A percentile compares a stretch with the other conserved stretches of the same genome.
These are phyloP conservation scores for Polytolypa hystricis DNA, from an alignment of 2,329 filamentous ascomycete species.

Conservation along the genomic window DNA sequence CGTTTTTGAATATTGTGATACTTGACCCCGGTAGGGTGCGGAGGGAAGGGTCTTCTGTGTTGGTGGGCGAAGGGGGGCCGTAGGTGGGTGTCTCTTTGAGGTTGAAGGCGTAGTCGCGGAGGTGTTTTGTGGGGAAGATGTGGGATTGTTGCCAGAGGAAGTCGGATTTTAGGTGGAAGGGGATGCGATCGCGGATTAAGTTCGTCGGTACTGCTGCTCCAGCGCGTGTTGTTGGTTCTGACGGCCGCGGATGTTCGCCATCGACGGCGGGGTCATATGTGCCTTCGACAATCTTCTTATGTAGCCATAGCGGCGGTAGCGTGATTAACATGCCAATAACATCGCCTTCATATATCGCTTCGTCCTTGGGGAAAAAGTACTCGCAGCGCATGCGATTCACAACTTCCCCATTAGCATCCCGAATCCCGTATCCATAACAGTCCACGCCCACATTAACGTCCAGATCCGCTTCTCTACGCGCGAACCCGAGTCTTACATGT, in stretches of 20 bases:
- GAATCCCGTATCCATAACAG: conserved; percentile 89
- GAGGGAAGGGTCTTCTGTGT: conserved; percentile 64
- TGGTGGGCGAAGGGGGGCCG: conserved; percentile 41
- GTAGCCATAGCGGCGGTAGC: conserved; percentile 71
- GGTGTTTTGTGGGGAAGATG: conserved; percentile 65
- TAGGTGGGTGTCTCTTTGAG: conserved; percentile 35
- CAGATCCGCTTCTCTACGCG: conserved; percentile 35
- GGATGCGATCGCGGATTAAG: conserved; percentile 87
- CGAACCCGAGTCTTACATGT: conserved; percentile 40
- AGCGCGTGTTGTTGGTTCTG: conserved; percentile 1
- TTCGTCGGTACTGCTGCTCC: conserved; percentile 47
- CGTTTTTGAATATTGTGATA: conserved; percentile 90
- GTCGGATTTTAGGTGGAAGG: conserved; percentile 86
- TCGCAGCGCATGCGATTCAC: conserved; percentile 90
- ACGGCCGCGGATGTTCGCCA: conserved; percentile 17
- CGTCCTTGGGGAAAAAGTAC: conserved; percentile 69
- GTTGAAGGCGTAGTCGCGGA: conserved; percentile 56
- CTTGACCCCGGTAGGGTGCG: conserved; percentile 76
- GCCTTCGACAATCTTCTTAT: conserved; percentile 78
- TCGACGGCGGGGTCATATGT: conserved; percentile 82
- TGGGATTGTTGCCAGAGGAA: conserved; percentile 70
- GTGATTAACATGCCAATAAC: conserved; percentile 90
- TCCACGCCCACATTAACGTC: conserved; percentile 64
- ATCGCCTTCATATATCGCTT: conserved; percentile 77
- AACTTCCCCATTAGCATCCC: conserved; percentile 81